Percentiles rank a stretch among this genome's conserved stretches.
These are phyloP conservation scores for Bipolaris bicolor DNA, from an alignment of 2,329 filamentous ascomycete species.

Conservation along the genomic window DNA sequence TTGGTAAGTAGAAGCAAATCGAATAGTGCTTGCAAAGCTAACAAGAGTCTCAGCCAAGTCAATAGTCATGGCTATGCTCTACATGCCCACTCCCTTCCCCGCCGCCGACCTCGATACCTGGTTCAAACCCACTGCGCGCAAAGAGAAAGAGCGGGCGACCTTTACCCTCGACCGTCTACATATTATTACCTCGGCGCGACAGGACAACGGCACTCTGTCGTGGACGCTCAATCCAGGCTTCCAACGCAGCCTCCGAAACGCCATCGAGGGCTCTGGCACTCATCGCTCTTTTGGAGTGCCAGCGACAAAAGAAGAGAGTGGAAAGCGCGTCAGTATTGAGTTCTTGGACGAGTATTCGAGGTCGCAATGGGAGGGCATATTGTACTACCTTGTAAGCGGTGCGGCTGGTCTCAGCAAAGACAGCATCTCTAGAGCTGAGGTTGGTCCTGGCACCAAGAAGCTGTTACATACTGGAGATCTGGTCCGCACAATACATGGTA, in stretches of 20 bases:
- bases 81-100: conserved; percentile 80
- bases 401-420: conserved; percentile 56
- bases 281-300: conserved; percentile 92
- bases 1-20: conserved; percentile 63
- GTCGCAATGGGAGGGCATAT: conserved; percentile 91
- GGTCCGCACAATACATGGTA: conserved; percentile 66
- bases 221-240: conserved; percentile 84
- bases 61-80: conserved; percentile 94
- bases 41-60: conserved; percentile 73
- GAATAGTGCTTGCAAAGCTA: neutral
- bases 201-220: conserved; percentile 67
- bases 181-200: conserved; percentile 69
- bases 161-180: conserved; percentile 83
- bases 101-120: conserved; percentile 83
- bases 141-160: conserved; percentile 83
- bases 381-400: conserved; percentile 91
- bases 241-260: conserved; percentile 79
- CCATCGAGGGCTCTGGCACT: conserved; percentile 83
- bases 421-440: conserved; percentile 55
- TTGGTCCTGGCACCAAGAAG: conserved; percentile 73
- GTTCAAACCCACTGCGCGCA: conserved; percentile 74
- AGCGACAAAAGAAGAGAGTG: conserved; percentile 66
- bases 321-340: conserved; percentile 69
- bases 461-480: conserved; percentile 81
- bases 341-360: conserved; percentile 87